Base-by-base conservation (phyloP, 2,329 filamentous ascomycete species). In the Arachnomyces sp. region DNA sequence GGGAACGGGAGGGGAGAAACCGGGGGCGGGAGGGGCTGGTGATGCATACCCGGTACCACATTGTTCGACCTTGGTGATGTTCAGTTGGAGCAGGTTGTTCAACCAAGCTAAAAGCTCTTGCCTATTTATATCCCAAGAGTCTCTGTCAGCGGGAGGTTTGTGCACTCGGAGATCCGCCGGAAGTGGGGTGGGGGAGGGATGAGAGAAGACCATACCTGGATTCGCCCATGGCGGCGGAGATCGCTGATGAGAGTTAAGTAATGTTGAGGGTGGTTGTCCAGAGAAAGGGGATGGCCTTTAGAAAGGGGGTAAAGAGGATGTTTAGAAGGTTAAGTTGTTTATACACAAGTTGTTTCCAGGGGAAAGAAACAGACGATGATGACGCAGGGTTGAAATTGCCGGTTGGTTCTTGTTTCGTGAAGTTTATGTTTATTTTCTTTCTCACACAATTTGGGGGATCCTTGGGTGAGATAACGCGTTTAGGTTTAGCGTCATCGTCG, bases 51-150 rank as follows among this genome's bases (percentile, higher is more conserved):
- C 92, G 59, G 90, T 96, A 64, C 92, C 92, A 66, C 90, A 96
- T 76, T 98, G 92, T 72, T 98, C 92, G 63, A 98, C 87, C 70
- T 95, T 96, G 57, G 84, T 96, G 57, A 98, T 81, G 72, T 96
- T 98, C 59, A 98, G 82, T 72, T 95, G 88, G 38, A 98, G 81
- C 48, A 98, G 84, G 75, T 85, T 90, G 75, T 98, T 98, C 52
- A 96, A 74, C 92, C 92, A 98, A 70, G 81, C 77, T 55, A 98
- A 75, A 55, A 98, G 79, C 72, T 98, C 92, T 71, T 98, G 92
- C 74, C 92, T 96, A 49, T 25, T 32, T n/a, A 28, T 20, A 40
- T n/a, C 17, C 39, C 38, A 15, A 40, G 34, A 43, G 47, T 40
- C 38, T 31, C 31, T 29, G 39, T 43, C 34, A 37, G 38, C 42